Evolutionary conservation across 2,329 filamentous ascomycete genomes (phyloP), one percentile per base, ranked within the genome.

Genomic region (Hypoxylon sp.): DNA sequence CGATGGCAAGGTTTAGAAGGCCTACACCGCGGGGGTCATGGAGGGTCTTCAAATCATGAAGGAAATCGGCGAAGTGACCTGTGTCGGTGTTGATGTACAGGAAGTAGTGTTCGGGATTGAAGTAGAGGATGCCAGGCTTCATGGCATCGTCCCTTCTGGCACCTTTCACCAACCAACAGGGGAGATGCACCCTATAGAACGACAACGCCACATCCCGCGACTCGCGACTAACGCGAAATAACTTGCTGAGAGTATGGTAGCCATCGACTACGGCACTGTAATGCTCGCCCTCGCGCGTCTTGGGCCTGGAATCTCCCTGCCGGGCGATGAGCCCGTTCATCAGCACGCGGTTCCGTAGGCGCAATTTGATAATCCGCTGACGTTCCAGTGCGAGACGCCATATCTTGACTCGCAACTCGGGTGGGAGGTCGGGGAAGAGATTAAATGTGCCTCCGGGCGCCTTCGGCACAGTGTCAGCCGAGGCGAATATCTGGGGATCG

Each of bases 101-200:
- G 17, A 65, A 59, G 49, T 72, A 67, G 17, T 62, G 31, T 20
- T 70, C 69, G 20, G 67, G 69, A 31, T 72, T 72, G 44, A 72
- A 65, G 51, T 63, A 64, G 5, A 72, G 37, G 3, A n/a, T 58
- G 13, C 55, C 59, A 13, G 59, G 54, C 22, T 31, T 57, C 20
- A 58, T 42, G 10, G 4, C 13, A 31, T 20, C 17, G 7, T 30
- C 10, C n/a, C 35, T 65, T 13, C 25, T 48, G 22, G 17, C 20
- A 14, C 37, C 53, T 17, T 44, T 49, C 14, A 37, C 42, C 3
- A 67, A 14, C 60, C 68, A 65, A 25, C 60, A 68, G 11, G 63
- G 67, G n/a, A 68, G 13, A 22, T 64, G 63, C 5, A 66, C 60
- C 7, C 69, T 46, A 22, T 72, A 72, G 42, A 70, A 70, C 14